Evolutionary conservation across 345 rosid species (phyloP).

Genomic region (Rubroshorea leprosula): DNA sequence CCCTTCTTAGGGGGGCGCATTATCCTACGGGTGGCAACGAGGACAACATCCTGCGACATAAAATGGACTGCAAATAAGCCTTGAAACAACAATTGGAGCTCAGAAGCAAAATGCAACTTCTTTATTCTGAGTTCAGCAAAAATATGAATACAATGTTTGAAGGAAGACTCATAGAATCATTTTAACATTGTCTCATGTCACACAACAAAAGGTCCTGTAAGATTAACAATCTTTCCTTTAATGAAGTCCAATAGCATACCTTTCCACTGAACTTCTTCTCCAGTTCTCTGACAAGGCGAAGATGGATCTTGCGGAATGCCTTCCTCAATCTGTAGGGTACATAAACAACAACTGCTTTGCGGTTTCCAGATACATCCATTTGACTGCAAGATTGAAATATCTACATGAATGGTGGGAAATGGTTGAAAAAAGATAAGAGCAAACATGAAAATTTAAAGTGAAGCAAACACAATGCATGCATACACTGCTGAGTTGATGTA

Average conservation of each 20-base stretch:
- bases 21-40: slow-evolving; percentile 74
- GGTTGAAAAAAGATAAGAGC: too few species aligned
- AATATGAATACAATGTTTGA: too few species aligned
- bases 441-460: neutral
- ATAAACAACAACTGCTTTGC: slow-evolving; percentile 74
- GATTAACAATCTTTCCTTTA: too few species aligned
- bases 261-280: slow-evolving; percentile 97
- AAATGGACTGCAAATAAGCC: neutral
- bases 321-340: slow-evolving; percentile 86
- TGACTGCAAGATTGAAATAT: slow-evolving; percentile 40
- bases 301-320: slow-evolving; percentile 77
- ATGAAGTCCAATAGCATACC: slow-evolving; percentile 26
- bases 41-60: slow-evolving; percentile 53
- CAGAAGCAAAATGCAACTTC: neutral
- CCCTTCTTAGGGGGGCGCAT: slow-evolving; percentile 88
- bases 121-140: too few species aligned
- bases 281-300: slow-evolving; percentile 78
- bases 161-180: too few species aligned
- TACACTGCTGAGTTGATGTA: slow-evolving; percentile 75
- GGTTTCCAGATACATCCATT: slow-evolving; percentile 63
- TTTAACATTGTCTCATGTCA: too few species aligned
- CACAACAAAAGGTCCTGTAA: too few species aligned
- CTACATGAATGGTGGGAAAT: neutral
- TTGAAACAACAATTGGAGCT: too few species aligned
- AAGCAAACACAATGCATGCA: slow-evolving; percentile 5